A percentile compares a stretch with the other conserved stretches of the same genome.
Evolutionary conservation across 257 asterid species (phyloP).

Genomic region (Rhazya stricta): DNA sequence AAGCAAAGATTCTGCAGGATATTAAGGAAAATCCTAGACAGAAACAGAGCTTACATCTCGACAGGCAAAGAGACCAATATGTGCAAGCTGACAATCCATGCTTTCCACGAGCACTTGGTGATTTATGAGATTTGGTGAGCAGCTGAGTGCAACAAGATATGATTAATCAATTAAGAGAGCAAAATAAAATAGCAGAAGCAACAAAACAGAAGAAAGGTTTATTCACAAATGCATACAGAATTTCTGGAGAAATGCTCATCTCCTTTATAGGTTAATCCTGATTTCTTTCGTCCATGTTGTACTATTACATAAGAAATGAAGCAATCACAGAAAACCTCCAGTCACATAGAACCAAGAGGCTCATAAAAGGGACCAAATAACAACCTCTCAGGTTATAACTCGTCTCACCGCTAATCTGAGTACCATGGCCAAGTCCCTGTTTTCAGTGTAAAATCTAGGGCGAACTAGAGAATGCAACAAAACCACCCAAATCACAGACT

Average conservation of each 20-base stretch:
- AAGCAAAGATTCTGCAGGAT: background rate
- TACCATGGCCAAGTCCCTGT: background rate
- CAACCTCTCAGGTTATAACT: background rate
- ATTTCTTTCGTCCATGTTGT: background rate
- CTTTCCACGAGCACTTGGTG: slow-evolving; percentile 96
- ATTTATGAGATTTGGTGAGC: slow-evolving; percentile 85
- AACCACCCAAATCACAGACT: too few relatives aligned
- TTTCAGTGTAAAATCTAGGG: background rate
- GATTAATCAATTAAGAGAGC: slow-evolving; percentile 13
- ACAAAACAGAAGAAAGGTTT: background rate
- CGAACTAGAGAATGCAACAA: background rate
- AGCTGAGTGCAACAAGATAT: slow-evolving; percentile 41
- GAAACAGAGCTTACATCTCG: slow-evolving; percentile 64
- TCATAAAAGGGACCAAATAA: too few relatives aligned
- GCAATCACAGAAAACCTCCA: too few relatives aligned
- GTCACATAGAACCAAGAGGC: too few relatives aligned
- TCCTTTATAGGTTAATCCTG: too few relatives aligned
- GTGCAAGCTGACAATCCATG: slow-evolving; percentile 91
- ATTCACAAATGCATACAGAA: background rate
- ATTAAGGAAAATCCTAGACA: background rate
- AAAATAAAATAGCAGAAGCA: background rate
- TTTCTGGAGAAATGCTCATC: too few relatives aligned
- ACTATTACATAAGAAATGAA: background rate
- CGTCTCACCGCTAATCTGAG: background rate
- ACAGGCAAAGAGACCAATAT: slow-evolving; percentile 76